Conservation (phyloP, 768 basidiomycete species). For the Sarcomyxa edulis region DNA sequence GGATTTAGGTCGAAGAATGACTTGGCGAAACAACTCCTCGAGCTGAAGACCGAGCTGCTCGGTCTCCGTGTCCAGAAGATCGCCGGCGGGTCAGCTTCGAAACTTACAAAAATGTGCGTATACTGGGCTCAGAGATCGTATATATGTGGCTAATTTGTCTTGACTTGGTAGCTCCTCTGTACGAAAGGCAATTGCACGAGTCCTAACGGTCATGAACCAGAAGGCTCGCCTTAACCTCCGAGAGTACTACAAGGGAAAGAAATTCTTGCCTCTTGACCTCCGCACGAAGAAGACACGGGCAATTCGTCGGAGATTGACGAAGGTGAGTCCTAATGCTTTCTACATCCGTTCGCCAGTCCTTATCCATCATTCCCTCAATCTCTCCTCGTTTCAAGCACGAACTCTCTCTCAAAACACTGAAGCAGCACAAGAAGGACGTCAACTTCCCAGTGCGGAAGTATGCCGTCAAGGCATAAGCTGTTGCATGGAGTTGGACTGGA, state of each 20-base stretch:
- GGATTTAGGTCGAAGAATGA: slow-evolving; percentile 85
- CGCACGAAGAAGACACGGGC: slow-evolving; percentile 98
- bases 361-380: not conserved
- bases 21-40: slow-evolving; percentile 87
- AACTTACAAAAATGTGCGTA: slow-evolving; percentile 95
- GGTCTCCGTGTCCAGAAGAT: slow-evolving; percentile 97
- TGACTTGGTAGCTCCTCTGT: slow-evolving; percentile 69
- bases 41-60: slow-evolving; percentile 94
- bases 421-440: slow-evolving; percentile 89
- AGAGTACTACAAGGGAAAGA: slow-evolving; percentile 97
- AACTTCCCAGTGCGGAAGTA: slow-evolving; percentile 95
- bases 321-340: slow-evolving; percentile 41
- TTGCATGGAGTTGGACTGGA: slow-evolving; percentile 1
- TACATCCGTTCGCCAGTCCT: too few relatives aligned
- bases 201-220: slow-evolving; percentile 97
- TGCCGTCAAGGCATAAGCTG: slow-evolving; percentile 83
- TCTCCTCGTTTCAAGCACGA: slow-evolving; percentile 56
- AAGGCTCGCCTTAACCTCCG: slow-evolving; percentile 96
- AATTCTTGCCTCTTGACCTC: slow-evolving; percentile 94
- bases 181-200: slow-evolving; percentile 98
- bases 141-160: not conserved
- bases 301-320: slow-evolving; percentile 91
- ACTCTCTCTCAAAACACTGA: slow-evolving; percentile 78
- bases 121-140: not conserved
- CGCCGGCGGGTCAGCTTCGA: slow-evolving; percentile 90